Base-by-base conservation (phyloP, 2,329 filamentous ascomycete genomes). In the Claviceps sp. region DNA sequence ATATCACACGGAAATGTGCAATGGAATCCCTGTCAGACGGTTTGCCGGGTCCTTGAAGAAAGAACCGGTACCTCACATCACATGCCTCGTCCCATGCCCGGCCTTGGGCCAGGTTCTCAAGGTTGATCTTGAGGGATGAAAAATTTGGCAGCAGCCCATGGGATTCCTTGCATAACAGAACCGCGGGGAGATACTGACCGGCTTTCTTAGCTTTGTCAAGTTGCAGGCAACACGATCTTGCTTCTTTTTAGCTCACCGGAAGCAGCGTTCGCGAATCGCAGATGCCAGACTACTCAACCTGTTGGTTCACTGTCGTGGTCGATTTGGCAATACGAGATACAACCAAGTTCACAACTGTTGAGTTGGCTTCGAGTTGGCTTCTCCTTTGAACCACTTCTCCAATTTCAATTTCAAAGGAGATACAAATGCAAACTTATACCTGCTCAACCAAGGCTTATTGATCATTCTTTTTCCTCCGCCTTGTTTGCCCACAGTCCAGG, bases 351-450 rank as follows among this genome's bases (percentile, higher is more conserved):
- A 44, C 26, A 44, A 45, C 18, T 38, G 41, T 47, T 13, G 4
- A 16, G 9, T 20, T 49, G 37, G 3, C 41, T 16, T 41, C 24
- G 14, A 38, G 22, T 8, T 8, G 37, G 11, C 30, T 34, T 34
- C 30, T 4, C 9, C 30, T 11, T 34, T 34, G 30, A 34, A 34
- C 3, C 9, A 34, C 9, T 4, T 34, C 30, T 34, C 30, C 3
- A 34, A 34, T 11, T 34, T 11, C 9, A 34, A 34, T 11, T 48
- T 53, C 43, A 52, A 43, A 57, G 56, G 60, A 63, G 64, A 63
- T 59, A 61, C 54, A 56, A 56, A 60, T 61, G 62, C 62, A 59
- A 69, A 67, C 67, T 70, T 70, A 70, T 70, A 70, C 65, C 63
- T 59, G 59, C 58, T 61, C 61, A 55, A 58, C 60, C 56, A 45